phyloP scores from a whole-genome alignment of 495 filamentous ascomycete genomes.

The Annulohypoxylon bovei region DNA sequence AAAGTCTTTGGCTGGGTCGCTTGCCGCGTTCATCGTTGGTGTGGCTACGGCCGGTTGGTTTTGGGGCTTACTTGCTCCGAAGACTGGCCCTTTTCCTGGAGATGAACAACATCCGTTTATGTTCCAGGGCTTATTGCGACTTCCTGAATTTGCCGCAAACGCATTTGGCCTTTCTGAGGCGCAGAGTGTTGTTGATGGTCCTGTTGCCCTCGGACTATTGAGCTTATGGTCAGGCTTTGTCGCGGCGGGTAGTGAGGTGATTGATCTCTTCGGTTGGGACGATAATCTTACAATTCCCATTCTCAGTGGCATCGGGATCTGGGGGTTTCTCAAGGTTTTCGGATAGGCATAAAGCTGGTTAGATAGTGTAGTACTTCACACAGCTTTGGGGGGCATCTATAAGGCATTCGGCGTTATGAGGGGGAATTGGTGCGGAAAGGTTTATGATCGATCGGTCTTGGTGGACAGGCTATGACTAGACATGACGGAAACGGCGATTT shows the following conservation, averaged over 20 bases:
- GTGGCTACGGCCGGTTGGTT: conserved; percentile 82
- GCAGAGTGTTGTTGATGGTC: conserved; percentile 67
- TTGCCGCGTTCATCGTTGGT: conserved; percentile 84
- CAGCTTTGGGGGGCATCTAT: conserved; percentile 12
- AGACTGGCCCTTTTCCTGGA: conserved; percentile 70
- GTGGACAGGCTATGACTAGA: conserved; percentile 38
- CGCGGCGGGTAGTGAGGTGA: conserved; percentile 86
- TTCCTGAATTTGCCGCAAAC: conserved; percentile 66
- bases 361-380: conserved; percentile 16
- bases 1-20: conserved; percentile 89
- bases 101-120: conserved; percentile 75
- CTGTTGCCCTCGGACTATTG: conserved; percentile 81
- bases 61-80: conserved; percentile 86
- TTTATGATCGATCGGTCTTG: conserved; percentile 10
- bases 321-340: conserved; percentile 93
- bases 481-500: conserved; percentile 17
- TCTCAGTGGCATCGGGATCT: conserved; percentile 87
- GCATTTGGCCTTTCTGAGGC: conserved; percentile 59
- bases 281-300: conserved; percentile 98
- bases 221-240: conserved; percentile 87
- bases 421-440: conserved; percentile 8
- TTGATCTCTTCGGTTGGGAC: conserved; percentile 92
- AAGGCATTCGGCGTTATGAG: conserved; percentile 32
- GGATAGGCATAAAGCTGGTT: conserved; percentile 57
- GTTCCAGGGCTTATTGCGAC: conserved; percentile 76